Base-by-base conservation (phyloP, 2,329 filamentous ascomycete genomes). In the Xylariaceae sp. region DNA sequence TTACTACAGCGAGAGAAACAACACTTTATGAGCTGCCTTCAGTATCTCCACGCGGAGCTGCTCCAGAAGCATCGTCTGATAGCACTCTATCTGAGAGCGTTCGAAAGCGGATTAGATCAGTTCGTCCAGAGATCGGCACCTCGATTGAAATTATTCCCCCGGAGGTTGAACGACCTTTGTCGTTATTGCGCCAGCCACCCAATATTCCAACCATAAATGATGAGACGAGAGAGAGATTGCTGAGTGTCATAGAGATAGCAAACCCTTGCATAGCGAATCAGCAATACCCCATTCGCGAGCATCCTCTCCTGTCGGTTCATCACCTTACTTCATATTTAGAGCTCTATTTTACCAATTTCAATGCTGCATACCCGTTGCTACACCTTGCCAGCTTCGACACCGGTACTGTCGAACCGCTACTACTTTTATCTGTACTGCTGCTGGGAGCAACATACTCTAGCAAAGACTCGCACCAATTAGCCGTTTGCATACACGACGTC, bases 361-460 rank as follows among this genome's bases (percentile, higher is more conserved):
- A 87, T 63, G 76, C 77, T 0, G 73, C 78, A 1, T 86, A 86
- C 58, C 84, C 83, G 0, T 70, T 86, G 1, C 76, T 86, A 7
- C 82, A 86, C 54, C 72, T 79, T 57, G 71, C 81, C 1, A 85
- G 82, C 0, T 86, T 86, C 61, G 72, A 81, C 36, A 75, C 80
- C 1, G 72, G 70, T 6, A 65, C 71, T 3, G 72, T 76, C 0
- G 79, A 86, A 21, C 73, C 81, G 0, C 67, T 85, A 1, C 71
- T 85, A 0, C 70, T 86, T 0, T 69, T 80, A 0, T 77, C 83
- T 0, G 74, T 86, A 0, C 58, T 86, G 2, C 72, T 84, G 2
- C 75, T 86, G n/a, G 83, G 84, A 0, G 83, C 83, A 0, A 86
- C 83, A 0, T 86, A 86, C 59, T 76, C 77, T 9, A 78, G 76